A percentile compares a stretch with the other conserved stretches of the same genome.
These are phyloP conservation scores for Mycena rebaudengoi DNA, from an alignment of 768 basidiomycete species.

Conservation along the genomic window DNA sequence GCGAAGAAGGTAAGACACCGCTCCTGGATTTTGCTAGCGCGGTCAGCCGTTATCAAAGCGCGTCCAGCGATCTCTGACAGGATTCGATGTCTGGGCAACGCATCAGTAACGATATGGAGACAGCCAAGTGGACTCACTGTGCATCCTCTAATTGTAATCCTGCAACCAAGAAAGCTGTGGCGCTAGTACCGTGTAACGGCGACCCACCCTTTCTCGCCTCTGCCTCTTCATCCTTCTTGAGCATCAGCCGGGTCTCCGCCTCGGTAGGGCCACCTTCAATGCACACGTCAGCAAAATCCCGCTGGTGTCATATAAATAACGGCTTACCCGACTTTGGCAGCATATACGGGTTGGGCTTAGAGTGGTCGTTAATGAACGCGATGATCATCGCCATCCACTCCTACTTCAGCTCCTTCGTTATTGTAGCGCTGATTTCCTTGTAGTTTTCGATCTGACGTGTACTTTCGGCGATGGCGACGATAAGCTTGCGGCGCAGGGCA, in stretches of 20 bases:
- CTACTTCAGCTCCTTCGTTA: background rate
- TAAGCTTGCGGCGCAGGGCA: background rate
- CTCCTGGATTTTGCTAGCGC: constrained; percentile 12
- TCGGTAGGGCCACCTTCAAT: background rate
- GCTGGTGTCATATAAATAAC: too few species aligned
- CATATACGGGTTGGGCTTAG: background rate
- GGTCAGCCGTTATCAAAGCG: background rate
- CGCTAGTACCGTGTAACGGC: background rate
- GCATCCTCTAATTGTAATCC: constrained; percentile 11
- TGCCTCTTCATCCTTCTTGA: background rate
- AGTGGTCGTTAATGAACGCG: background rate
- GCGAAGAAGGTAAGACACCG: background rate
- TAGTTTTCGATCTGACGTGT: background rate
- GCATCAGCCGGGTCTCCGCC: background rate
- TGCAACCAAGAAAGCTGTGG: background rate
- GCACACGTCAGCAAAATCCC: background rate
- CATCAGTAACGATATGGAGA: background rate
- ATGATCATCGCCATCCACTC: background rate
- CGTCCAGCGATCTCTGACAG: background rate
- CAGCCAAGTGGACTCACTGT: background rate
- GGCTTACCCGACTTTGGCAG: background rate
- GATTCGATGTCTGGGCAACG: background rate
- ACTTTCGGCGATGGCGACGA: constrained; percentile 1
- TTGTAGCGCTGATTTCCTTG: background rate
- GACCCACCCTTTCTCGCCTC: background rate